Conservation (phyloP, 2,329 filamentous ascomycete species). For the Botrytis porri region DNA sequence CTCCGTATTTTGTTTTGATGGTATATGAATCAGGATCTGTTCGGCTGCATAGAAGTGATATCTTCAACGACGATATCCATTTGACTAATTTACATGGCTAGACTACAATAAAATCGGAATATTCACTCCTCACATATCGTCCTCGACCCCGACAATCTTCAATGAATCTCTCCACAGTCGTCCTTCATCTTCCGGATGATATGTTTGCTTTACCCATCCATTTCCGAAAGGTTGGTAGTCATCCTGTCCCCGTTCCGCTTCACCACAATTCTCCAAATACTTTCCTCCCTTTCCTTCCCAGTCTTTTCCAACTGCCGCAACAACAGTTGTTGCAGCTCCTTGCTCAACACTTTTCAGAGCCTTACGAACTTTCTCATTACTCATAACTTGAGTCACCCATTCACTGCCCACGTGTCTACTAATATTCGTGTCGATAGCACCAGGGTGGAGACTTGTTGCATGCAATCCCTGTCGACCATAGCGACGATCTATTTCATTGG, state of each 20-base stretch:
- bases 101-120: background rate
- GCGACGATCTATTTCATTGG: constrained; percentile 4
- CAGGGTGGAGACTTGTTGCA: constrained; percentile 1
- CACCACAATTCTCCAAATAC: background rate
- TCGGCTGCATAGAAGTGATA: background rate
- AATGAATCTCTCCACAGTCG: background rate
- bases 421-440: background rate
- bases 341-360: background rate
- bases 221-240: background rate
- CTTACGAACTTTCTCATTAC: background rate
- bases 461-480: background rate
- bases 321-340: background rate
- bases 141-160: background rate
- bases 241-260: background rate
- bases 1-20: background rate
- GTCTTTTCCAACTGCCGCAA: background rate
- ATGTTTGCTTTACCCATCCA: background rate
- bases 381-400: background rate
- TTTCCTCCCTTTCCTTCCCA: background rate
- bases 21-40: background rate
- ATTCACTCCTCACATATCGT: background rate
- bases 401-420: background rate
- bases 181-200: background rate
- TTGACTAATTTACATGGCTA: background rate
- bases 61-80: background rate